Evolutionary conservation across 441 rosid species (phyloP).

Genomic region (Populus hybrid): DNA sequence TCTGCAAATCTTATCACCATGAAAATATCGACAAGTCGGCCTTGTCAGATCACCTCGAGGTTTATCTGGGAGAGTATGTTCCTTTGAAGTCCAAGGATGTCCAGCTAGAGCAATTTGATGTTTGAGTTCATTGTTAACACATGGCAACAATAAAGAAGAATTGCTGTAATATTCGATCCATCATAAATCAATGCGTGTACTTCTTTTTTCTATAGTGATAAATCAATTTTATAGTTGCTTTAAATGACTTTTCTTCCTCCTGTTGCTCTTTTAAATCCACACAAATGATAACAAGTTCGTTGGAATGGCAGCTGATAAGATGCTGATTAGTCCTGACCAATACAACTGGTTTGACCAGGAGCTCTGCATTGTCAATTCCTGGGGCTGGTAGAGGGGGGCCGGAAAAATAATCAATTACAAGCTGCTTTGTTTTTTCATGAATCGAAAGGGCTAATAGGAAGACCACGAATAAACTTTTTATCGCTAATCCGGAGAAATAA

Average conservation of each 20-base stretch:
- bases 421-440: background rate
- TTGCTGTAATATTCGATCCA: background rate
- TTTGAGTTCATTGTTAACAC: background rate
- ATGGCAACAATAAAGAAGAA: background rate
- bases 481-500: background rate
- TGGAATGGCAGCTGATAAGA: too few relatives aligned
- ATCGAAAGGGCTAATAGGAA: too few relatives aligned
- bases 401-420: background rate
- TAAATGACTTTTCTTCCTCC: background rate
- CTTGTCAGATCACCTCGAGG: conserved; percentile 35
- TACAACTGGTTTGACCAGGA: background rate
- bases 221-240: background rate
- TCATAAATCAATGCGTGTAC: background rate
- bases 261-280: background rate
- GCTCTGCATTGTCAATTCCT: background rate
- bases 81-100: conserved; percentile 24
- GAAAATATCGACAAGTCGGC: conserved; percentile 30
- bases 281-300: too few relatives aligned
- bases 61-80: conserved; percentile 18
- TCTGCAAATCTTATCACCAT: conserved; percentile 40
- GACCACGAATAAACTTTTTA: background rate
- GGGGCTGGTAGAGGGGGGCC: background rate
- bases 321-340: too few relatives aligned
- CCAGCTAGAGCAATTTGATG: conserved; percentile 23
- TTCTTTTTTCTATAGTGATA: background rate